These are phyloP conservation scores for Boletellus dicymbophilus DNA, from an alignment of 1,284 basidiomycete genomes.

Conservation along the genomic window DNA sequence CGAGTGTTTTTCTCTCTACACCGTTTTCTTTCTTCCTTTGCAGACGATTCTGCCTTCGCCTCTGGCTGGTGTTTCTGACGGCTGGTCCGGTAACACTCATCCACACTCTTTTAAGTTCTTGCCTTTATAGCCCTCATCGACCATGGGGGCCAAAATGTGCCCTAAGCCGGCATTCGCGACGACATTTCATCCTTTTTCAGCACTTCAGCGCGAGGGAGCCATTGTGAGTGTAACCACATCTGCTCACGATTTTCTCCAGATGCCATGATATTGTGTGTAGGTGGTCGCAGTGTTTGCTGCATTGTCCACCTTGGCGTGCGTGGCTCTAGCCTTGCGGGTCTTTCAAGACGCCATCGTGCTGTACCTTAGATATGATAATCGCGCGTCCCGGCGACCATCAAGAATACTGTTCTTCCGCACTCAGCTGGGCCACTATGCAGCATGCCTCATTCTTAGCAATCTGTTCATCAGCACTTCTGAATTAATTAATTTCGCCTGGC, in stretches of 20 bases:
- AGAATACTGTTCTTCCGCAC: conserved; percentile 69
- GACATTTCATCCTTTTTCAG: conserved; percentile 11
- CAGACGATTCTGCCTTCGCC: conserved; percentile 45
- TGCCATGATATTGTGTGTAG: no score
- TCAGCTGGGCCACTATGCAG: conserved; percentile 66
- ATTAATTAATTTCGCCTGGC: conserved; percentile 43
- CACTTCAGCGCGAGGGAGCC: conserved; percentile 11
- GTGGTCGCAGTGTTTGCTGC: conserved; percentile 19
- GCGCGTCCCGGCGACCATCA: conserved; percentile 26
- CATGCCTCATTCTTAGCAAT: conserved; percentile 61
- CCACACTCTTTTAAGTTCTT: no score
- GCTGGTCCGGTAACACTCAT: conserved; percentile 32
- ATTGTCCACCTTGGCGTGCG: conserved; percentile 24
- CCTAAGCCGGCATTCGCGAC: conserved; percentile 1
- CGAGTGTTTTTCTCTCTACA: conserved; percentile 5
- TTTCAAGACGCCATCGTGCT: conserved; percentile 28
- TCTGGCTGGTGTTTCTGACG: conserved; percentile 35
- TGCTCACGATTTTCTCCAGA: no score
- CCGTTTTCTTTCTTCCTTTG: conserved; percentile 32
- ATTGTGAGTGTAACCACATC: no score
- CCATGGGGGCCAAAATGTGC: conserved; percentile 3
- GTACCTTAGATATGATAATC: no score
- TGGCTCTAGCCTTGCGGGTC: conserved; percentile 18
- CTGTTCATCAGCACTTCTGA: conserved; percentile 53
- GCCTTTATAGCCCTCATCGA: neutral